phyloP scores from a whole-genome alignment of 2,329 filamentous ascomycete species.

The Aspergillaceae sp. region DNA sequence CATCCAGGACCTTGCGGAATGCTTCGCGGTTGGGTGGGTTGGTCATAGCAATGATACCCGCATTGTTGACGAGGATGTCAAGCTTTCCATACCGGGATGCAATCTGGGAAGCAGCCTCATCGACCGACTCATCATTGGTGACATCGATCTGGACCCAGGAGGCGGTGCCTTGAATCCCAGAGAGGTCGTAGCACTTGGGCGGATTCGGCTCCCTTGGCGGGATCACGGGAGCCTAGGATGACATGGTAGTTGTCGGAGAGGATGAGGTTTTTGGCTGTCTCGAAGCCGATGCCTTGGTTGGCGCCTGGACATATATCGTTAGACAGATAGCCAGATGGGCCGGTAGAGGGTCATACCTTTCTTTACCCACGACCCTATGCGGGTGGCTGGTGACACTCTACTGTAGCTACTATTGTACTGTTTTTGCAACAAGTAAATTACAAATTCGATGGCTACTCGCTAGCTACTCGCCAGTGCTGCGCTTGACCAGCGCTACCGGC shows the following conservation, averaged over 20 bases:
- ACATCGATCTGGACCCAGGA: background rate
- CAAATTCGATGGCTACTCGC: too few relatives aligned
- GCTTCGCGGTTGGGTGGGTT: background rate
- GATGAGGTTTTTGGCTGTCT: conserved; percentile 1
- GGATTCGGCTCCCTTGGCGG: background rate
- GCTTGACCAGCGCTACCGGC: too few relatives aligned
- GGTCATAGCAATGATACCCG: background rate
- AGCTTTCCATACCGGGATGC: background rate
- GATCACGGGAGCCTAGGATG: background rate
- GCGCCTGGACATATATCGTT: background rate
- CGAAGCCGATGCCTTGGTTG: background rate
- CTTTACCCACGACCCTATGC: too few relatives aligned
- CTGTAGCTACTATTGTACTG: too few relatives aligned
- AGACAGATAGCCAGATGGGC: background rate
- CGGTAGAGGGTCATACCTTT: background rate
- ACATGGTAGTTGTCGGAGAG: background rate
- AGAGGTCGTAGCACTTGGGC: background rate
- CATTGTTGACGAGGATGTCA: background rate
- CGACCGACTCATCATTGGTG: background rate
- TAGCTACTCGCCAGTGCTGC: too few relatives aligned
- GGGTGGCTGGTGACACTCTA: too few relatives aligned
- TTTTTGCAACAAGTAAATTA: too few relatives aligned
- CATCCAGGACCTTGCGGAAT: background rate
- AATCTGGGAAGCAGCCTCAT: background rate
- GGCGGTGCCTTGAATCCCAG: background rate